Conservation (phyloP, 345 rosid genomes). For the Brassica juncea region DNA sequence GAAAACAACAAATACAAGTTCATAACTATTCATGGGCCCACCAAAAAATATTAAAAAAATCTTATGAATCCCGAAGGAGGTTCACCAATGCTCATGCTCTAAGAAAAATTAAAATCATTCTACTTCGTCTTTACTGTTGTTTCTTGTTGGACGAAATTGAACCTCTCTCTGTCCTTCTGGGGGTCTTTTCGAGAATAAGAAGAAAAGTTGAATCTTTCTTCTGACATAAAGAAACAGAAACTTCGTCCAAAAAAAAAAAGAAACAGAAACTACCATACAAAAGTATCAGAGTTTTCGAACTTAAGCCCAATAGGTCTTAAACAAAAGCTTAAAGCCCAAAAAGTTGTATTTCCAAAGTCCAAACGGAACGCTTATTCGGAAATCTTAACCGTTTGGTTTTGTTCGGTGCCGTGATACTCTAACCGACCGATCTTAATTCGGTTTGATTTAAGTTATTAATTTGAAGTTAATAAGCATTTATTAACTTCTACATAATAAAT, state of each 20-base stretch:
- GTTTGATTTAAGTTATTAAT: background rate
- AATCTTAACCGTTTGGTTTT: background rate
- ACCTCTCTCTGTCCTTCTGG: background rate
- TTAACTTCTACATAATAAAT: background rate
- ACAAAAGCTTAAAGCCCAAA: background rate
- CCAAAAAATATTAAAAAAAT: too few relatives aligned
- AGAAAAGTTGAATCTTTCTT: background rate
- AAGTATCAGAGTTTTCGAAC: background rate
- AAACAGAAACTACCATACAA: background rate
- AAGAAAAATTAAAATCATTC: background rate
- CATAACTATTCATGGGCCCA: too few relatives aligned
- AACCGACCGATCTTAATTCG: background rate
- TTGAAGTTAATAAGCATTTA: too few relatives aligned
- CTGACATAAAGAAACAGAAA: background rate
- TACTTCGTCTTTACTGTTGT: constrained; percentile 7
- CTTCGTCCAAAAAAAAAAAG: background rate
- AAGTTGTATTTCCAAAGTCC: background rate
- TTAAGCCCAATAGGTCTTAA: constrained; percentile 9
- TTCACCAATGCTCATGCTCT: too few relatives aligned
- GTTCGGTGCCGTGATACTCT: background rate
- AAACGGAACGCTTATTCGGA: background rate
- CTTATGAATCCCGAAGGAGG: too few relatives aligned
- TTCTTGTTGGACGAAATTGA: background rate
- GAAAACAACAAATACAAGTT: too few relatives aligned
- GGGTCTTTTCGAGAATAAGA: background rate